Evolutionary conservation across 169 alveolate genomes (phyloP).

Genomic region (Babesia microti): DNA sequence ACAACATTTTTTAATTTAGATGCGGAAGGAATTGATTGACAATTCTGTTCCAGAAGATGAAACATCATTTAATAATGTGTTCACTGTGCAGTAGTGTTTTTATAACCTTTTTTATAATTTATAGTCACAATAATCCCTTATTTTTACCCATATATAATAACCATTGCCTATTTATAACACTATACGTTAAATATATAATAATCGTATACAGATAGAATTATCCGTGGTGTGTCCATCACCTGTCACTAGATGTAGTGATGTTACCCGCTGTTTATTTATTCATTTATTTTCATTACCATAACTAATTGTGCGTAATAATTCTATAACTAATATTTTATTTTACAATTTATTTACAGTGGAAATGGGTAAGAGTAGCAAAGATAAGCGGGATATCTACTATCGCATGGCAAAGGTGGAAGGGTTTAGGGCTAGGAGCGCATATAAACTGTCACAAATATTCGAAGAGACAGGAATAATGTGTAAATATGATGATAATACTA

Average conservation of each 20-base stretch:
- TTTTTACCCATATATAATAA: too few relatives aligned
- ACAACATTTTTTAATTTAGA: too few relatives aligned
- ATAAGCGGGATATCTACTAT: constrained; percentile 88
- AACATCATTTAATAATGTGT: constrained; percentile 21
- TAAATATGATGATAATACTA: too few relatives aligned
- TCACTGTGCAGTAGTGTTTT: constrained; percentile 30
- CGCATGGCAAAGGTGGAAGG: constrained; percentile 95
- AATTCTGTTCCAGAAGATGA: constrained; percentile 27
- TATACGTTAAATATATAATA: too few relatives aligned
- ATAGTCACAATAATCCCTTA: too few relatives aligned
- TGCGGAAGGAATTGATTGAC: too few relatives aligned
- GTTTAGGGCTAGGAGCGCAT: constrained; percentile 93
- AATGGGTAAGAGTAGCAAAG: constrained; percentile 84
- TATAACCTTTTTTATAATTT: too few relatives aligned
- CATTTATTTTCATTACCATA: background rate
- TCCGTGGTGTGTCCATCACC: too few relatives aligned
- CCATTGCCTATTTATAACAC: too few relatives aligned
- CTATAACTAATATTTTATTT: background rate
- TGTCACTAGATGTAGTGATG: too few relatives aligned
- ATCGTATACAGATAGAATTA: too few relatives aligned
- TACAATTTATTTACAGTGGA: background rate
- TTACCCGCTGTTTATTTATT: too few relatives aligned
- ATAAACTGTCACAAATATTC: constrained; percentile 86
- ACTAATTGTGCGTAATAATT: background rate
- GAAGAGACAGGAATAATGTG: constrained; percentile 74